A percentile compares a stretch with the other conserved stretches of the same genome.
Conservation (phyloP, 164 flowering plant species). For the Magnolia officinalis region DNA sequence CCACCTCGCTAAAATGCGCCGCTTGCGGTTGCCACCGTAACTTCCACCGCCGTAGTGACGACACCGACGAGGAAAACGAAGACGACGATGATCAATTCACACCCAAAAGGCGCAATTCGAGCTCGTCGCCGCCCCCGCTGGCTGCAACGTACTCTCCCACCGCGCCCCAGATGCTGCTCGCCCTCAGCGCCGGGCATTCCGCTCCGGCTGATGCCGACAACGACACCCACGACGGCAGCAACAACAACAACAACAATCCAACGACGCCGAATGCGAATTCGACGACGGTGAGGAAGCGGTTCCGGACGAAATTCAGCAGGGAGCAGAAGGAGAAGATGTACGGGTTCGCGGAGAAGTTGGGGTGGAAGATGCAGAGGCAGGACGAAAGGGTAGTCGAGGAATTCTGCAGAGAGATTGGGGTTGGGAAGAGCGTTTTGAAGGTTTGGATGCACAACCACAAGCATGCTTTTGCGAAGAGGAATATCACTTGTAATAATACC, state of each 20-base stretch:
- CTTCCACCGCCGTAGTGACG: conserved; percentile 53
- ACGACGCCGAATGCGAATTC: conserved; percentile 12
- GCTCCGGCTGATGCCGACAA: not conserved
- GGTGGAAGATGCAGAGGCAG: conserved; percentile 68
- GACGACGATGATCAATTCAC: not conserved
- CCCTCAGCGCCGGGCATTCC: conserved; percentile 31
- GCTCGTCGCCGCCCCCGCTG: conserved; percentile 24
- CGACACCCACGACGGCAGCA: not conserved
- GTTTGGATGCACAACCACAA: conserved; percentile 94
- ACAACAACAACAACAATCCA: not conserved
- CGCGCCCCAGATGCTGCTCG: conserved; percentile 51
- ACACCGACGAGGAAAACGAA: conserved; percentile 6
- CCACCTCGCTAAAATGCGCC: conserved; percentile 48
- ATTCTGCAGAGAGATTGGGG: conserved; percentile 66
- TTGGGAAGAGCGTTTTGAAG: conserved; percentile 52
- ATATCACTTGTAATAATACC: not conserved
- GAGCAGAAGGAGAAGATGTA: conserved; percentile 88
- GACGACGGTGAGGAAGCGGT: conserved; percentile 42
- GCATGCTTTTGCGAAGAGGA: conserved; percentile 34
- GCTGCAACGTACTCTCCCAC: conserved; percentile 32
- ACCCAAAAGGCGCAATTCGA: conserved; percentile 13
- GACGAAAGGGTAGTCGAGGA: conserved; percentile 46
- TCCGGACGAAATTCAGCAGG: conserved; percentile 60
- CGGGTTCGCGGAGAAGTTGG: conserved; percentile 54
- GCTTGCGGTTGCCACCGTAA: conserved; percentile 72